A percentile compares a stretch with the other conserved stretches of the same genome.
Evolutionary conservation across 805 yeast species (phyloP).

Genomic region (Hyphopichia homilentoma): DNA sequence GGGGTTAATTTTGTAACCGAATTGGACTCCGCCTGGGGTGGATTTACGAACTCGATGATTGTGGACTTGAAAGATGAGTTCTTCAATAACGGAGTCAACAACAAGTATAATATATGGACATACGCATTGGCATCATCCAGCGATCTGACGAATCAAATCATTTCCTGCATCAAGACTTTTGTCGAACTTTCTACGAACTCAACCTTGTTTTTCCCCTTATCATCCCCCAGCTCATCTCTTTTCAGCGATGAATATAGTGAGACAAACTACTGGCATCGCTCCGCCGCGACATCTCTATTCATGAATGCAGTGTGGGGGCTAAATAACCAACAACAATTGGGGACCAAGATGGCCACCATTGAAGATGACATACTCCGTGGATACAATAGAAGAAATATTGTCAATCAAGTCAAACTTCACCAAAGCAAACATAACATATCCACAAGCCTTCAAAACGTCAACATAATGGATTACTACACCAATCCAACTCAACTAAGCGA

Average conservation of each 20-base stretch:
- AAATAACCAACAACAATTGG: conserved; percentile 27
- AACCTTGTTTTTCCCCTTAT: conserved; percentile 56
- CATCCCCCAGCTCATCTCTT: conserved; percentile 9
- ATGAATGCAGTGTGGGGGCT: conserved; percentile 39
- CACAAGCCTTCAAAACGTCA: conserved; percentile 6
- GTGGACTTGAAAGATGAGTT: conserved; percentile 66
- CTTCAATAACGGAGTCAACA: conserved; percentile 35
- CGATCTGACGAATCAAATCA: conserved; percentile 3
- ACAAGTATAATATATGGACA: conserved; percentile 35
- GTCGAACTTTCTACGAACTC: conserved; percentile 45
- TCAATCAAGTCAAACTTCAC: conserved; percentile 31
- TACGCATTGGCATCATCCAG: conserved; percentile 19
- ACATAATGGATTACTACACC: conserved; percentile 7
- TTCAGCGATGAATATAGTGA: conserved; percentile 4
- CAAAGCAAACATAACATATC: conserved; percentile 4
- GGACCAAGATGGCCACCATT: conserved; percentile 41
- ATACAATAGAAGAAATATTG: conserved; percentile 45
- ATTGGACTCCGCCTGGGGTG: conserved; percentile 81
- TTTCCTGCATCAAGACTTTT: conserved; percentile 44
- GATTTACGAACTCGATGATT: conserved; percentile 54
- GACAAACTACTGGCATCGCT: conserved; percentile 18
- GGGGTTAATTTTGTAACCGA: conserved; percentile 74
- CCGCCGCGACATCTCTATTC: conserved; percentile 15
- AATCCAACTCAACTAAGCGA: background rate
- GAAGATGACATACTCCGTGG: conserved; percentile 40